Base-by-base conservation (phyloP, 1,284 basidiomycete genomes). In the Mixia osmundae region DNA sequence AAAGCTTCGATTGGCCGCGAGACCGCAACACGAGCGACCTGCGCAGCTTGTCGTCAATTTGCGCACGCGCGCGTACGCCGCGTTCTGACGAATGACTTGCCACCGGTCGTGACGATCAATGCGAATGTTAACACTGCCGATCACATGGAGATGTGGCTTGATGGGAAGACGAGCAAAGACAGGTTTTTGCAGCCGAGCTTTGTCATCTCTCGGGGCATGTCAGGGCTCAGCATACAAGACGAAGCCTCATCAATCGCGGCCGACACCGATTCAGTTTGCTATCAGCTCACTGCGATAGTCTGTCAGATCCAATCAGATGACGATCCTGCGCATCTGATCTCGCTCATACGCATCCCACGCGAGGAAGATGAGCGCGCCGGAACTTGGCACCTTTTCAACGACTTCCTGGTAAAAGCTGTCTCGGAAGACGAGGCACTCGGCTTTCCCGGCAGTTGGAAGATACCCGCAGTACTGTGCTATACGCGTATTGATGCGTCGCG, bases 311-410 rank as follows among this genome's bases (percentile, higher is more conserved):
- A 73, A 39, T 63, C 69, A 4, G 76, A 77, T 40, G 71, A 74
- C 31, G 71, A 69, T 30, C 66, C 67, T 21, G 72, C 79, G 0
- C 89, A 97, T 57, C 64, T 95, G 15, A 75, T 89, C n/a, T 75
- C 83, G 0, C 68, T 91, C 36, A 67, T 85, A 22, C n/a, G 47
- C 72, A 75, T 80, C 7, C 72, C 76, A 4, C 10, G 24, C 0
- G 68, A 72, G 34, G 68, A 68, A 2, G 50, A 49, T 3, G 32
- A 30, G 11, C 46, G 55, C 3, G 49, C 49, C 2, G 48, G 47
- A 7, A 56, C 41, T 1, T 97, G 89, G 89, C 74, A 77, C 51
- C 59, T 97, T 40, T 97, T 97, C 68, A 97, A 99, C 53, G 89
- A 97, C 54, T 97, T 99, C 53, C 65, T 76, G 2, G 91, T 97